These are phyloP conservation scores for Penicillium coffeae DNA, from an alignment of 495 filamentous ascomycete genomes.

Conservation along the genomic window DNA sequence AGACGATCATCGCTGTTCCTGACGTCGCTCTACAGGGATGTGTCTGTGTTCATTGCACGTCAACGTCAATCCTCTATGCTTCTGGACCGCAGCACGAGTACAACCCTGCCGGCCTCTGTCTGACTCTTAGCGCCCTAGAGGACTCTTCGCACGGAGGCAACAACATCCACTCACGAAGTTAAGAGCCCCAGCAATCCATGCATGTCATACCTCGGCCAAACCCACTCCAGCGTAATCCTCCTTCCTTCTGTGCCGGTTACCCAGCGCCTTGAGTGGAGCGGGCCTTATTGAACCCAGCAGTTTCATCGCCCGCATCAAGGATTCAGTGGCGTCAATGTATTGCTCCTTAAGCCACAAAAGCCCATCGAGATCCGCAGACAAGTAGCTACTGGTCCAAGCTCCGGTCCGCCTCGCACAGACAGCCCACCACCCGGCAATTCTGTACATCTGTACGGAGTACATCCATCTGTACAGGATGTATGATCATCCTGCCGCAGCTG, in stretches of 20 bases:
- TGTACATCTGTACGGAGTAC: neutral
- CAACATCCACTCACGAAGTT: neutral
- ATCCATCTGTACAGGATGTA: neutral
- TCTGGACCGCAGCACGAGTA: conserved; percentile 7
- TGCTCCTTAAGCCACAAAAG: neutral
- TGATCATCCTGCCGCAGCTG: neutral
- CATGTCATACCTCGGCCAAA: conserved; percentile 23
- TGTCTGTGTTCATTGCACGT: too few relatives aligned
- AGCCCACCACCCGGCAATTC: neutral
- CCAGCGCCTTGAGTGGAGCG: neutral
- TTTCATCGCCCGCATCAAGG: neutral
- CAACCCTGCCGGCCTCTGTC: conserved; percentile 5
- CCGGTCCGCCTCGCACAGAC: neutral
- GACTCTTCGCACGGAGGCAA: neutral
- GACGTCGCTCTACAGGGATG: neutral
- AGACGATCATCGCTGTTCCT: neutral
- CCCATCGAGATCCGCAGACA: neutral
- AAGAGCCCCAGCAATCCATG: too few relatives aligned
- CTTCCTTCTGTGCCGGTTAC: too few relatives aligned
- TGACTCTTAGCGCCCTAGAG: conserved; percentile 5
- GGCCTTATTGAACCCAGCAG: neutral
- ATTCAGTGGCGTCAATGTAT: neutral
- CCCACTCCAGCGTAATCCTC: neutral
- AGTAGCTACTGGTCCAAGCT: neutral
- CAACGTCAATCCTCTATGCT: too few relatives aligned